Base-by-base conservation (phyloP, 1,284 basidiomycete genomes). In the Boletellus sp. region DNA sequence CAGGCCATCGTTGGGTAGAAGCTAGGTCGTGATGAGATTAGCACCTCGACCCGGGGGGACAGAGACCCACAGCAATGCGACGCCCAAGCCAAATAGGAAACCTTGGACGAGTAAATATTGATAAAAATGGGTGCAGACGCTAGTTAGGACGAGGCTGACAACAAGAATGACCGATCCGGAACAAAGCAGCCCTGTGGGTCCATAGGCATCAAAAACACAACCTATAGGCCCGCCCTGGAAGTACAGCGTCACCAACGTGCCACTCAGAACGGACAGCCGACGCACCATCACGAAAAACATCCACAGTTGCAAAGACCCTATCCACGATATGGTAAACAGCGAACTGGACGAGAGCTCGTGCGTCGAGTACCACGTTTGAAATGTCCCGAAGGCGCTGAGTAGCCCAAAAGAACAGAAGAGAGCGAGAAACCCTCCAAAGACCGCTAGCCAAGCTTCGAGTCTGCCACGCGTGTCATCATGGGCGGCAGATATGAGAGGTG, bases 71-170 rank as follows among this genome's bases (percentile, higher is more conserved):
- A 84, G 52, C 47, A 82, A 56, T 6, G 77, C 81, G 22, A 78
- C 76, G 9, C 78, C 76, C n/a, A 81, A 54, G 23, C 81, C 81
- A 49, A 81, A 77, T 4, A 81, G 53, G 5, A 84, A 39, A 5
- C 82, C 82, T 55, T 84, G 82, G 0, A 73, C 68, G 14, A 85
- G 66, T 25, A 84, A 61, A 54, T 76, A 81, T 43, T 84, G 75
- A 57, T 78, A 80, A 56, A 78, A 80, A 47, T 71, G 60, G 3
- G 66, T 72, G n/a, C 71, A 76, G 22, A 84, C 48, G 54, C 78
- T 80, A 8, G 78, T 80, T 57, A 76, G 60, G 53, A 79, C 65
- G 17, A 78, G 69, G 47, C 78, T 73, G 21, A 72, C 51, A 10
- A 71, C 57, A 44, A 69, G 69, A 27, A 73, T 53, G 17, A 73